phyloP scores from a whole-genome alignment of 495 filamentous ascomycete genomes.

The Xylaria longipes region DNA sequence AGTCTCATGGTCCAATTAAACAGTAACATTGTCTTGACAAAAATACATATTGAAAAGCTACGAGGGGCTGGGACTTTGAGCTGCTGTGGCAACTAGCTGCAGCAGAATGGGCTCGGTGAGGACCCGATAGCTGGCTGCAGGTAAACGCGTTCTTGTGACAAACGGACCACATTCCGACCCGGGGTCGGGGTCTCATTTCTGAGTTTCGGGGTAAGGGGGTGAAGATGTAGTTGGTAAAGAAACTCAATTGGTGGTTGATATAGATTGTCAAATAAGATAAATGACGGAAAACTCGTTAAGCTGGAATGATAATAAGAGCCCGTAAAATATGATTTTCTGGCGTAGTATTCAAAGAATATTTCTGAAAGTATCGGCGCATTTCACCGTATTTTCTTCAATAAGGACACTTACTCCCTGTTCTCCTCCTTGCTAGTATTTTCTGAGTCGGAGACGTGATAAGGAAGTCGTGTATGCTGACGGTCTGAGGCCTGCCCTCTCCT shows the following conservation, averaged over 20 bases:
- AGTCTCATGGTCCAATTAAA: background rate
- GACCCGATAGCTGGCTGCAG: background rate
- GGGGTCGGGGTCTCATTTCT: too few relatives aligned
- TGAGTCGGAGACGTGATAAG: background rate
- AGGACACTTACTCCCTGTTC: background rate
- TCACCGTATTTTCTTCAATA: background rate
- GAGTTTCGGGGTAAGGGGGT: background rate
- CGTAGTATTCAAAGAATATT: background rate
- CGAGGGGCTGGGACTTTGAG: background rate
- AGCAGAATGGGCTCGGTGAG: background rate
- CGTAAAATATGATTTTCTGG: background rate
- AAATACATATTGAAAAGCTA: background rate
- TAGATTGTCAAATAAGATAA: background rate
- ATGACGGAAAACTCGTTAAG: background rate
- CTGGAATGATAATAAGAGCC: background rate
- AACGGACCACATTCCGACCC: background rate
- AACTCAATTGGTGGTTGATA: background rate
- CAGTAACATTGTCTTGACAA: background rate
- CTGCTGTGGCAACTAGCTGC: background rate
- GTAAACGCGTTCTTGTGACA: background rate
- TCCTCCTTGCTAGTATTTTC: slow-evolving; percentile 3
- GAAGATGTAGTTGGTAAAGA: background rate
- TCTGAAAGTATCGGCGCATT: background rate
- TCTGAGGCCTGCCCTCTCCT: slow-evolving; percentile 24
- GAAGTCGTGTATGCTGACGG: slow-evolving; percentile 20